Conservation (phyloP, 495 filamentous ascomycete genomes). For the Pseudoneurospora amorphoporcata region DNA sequence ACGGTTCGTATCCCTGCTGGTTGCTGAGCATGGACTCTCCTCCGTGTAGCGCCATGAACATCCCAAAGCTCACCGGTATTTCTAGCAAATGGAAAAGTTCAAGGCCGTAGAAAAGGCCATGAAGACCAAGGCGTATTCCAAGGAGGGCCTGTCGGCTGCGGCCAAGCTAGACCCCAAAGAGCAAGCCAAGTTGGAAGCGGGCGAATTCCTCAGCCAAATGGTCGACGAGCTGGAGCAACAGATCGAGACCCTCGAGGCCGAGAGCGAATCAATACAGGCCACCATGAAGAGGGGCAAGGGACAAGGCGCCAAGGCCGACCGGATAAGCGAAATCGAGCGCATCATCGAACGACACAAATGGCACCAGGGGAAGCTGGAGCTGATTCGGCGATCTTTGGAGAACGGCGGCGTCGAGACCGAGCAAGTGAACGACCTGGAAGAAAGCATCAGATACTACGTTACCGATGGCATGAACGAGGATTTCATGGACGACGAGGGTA, state of each 20-base stretch:
- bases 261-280: constrained; percentile 74
- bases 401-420: constrained; percentile 84
- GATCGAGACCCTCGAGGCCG: constrained; percentile 85
- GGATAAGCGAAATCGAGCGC: constrained; percentile 74
- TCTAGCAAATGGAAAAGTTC: constrained; percentile 98
- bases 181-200: constrained; percentile 77
- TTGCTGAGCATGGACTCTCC: background rate
- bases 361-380: constrained; percentile 86
- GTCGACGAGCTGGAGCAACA: constrained; percentile 92
- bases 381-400: constrained; percentile 79
- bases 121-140: constrained; percentile 99
- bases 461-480: constrained; percentile 80
- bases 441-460: constrained; percentile 90
- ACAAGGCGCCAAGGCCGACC: constrained; percentile 68
- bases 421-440: constrained; percentile 77
- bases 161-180: constrained; percentile 92
- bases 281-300: constrained; percentile 92
- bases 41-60: background rate
- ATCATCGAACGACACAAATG: constrained; percentile 90
- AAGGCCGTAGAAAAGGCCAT: constrained; percentile 99
- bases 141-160: constrained; percentile 85
- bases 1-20: constrained; percentile 48
- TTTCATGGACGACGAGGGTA: constrained; percentile 77
- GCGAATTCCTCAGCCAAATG: constrained; percentile 73
- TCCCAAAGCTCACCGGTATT: constrained; percentile 12